Percentiles rank a stretch among this genome's conserved stretches.
phyloP scores from a whole-genome alignment of 805 yeast species.

The Metschnikowia similis region DNA sequence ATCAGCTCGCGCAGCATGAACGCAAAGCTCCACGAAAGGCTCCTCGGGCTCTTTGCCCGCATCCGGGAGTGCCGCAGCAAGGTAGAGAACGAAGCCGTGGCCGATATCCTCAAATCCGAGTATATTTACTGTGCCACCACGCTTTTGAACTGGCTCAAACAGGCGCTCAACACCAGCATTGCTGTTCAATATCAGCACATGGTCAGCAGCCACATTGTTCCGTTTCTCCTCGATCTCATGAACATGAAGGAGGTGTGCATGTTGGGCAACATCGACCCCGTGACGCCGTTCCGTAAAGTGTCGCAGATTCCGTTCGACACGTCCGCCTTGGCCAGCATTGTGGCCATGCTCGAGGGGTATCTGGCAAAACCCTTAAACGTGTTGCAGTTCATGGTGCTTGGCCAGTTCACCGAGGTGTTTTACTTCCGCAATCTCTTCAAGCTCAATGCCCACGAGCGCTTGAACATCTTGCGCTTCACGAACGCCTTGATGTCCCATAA shows the following conservation, averaged over 20 bases:
- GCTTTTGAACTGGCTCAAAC: slow-evolving; percentile 53
- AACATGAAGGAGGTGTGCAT: slow-evolving; percentile 78
- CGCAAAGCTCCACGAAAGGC: slow-evolving; percentile 23
- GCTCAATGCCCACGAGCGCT: slow-evolving; percentile 45
- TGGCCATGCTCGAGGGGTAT: slow-evolving; percentile 40
- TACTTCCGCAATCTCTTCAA: slow-evolving; percentile 64
- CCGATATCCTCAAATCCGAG: slow-evolving; percentile 53
- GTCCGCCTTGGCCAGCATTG: slow-evolving; percentile 21
- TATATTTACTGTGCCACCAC: slow-evolving; percentile 67
- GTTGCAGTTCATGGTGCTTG: slow-evolving; percentile 56
- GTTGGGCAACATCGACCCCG: slow-evolving; percentile 56
- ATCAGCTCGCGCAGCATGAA: slow-evolving; percentile 13
- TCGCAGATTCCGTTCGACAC: slow-evolving; percentile 38
- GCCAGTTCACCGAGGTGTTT: slow-evolving; percentile 67
- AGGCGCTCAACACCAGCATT: slow-evolving; percentile 49
- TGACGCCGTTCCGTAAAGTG: slow-evolving; percentile 38
- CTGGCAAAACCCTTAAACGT: slow-evolving; percentile 26
- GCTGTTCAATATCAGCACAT: slow-evolving; percentile 52
- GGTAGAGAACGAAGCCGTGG: slow-evolving; percentile 40
- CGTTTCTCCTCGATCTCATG: slow-evolving; percentile 62
- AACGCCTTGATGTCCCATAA: slow-evolving; percentile 52
- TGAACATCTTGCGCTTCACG: slow-evolving; percentile 48
- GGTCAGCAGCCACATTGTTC: slow-evolving; percentile 50
- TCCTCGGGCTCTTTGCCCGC: slow-evolving; percentile 40
- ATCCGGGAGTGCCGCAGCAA: slow-evolving; percentile 42